Percentiles rank a stretch among this genome's conserved stretches.
phyloP scores from a whole-genome alignment of 1,139 yeast species.

The Hanseniaspora sp. region DNA sequence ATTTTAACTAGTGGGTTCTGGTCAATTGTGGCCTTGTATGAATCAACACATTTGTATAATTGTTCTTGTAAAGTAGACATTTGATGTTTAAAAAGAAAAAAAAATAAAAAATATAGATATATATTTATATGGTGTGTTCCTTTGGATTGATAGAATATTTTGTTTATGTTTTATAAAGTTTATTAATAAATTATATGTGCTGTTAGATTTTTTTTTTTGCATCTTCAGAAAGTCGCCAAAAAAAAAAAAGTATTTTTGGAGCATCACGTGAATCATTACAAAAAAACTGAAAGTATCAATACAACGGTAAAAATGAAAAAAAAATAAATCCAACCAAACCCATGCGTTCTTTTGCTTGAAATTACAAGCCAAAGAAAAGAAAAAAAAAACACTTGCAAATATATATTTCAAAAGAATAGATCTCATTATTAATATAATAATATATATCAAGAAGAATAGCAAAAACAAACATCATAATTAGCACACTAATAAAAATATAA shows the following conservation, averaged over 20 bases:
- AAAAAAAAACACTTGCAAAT: too few species aligned
- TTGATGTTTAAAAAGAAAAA: slow-evolving; percentile 23
- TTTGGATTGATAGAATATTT: not conserved
- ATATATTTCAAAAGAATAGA: too few species aligned
- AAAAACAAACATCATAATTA: not conserved
- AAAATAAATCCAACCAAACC: too few species aligned
- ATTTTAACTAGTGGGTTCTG: slow-evolving; percentile 39
- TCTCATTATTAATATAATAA: too few species aligned
- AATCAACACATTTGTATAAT: slow-evolving; percentile 34
- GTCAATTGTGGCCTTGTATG: slow-evolving; percentile 34
- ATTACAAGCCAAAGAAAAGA: too few species aligned
- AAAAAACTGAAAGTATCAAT: too few species aligned
- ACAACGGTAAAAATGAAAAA: too few species aligned
- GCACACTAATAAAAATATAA: slow-evolving; percentile 25
- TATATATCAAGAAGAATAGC: too few species aligned
- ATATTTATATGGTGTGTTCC: too few species aligned
- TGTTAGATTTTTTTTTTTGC: not conserved
- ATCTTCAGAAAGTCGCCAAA: too few species aligned
- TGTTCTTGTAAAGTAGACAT: slow-evolving; percentile 23
- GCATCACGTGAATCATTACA: not conserved
- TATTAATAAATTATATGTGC: not conserved
- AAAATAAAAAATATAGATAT: too few species aligned
- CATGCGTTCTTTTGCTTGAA: too few species aligned
- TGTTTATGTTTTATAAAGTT: not conserved
- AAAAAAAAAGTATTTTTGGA: not conserved